A percentile compares a stretch with the other conserved stretches of the same genome.
These are phyloP conservation scores for Geranium incanum DNA, from an alignment of 441 rosid species.

Conservation along the genomic window DNA sequence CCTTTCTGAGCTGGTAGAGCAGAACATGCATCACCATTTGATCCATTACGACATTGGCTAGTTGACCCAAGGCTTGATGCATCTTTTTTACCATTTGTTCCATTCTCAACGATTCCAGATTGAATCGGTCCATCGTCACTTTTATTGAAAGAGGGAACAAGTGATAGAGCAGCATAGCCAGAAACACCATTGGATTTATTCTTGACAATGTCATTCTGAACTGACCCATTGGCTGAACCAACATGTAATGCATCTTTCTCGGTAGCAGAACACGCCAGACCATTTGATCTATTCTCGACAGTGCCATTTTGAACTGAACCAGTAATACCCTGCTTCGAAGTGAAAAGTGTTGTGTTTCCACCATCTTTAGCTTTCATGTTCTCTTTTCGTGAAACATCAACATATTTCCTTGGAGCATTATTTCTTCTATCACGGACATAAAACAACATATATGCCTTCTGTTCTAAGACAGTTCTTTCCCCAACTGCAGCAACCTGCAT, in stretches of 20 bases:
- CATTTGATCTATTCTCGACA: conserved; percentile 20
- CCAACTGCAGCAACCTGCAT: conserved; percentile 73
- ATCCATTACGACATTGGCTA: neutral
- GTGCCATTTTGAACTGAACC: conserved; percentile 30
- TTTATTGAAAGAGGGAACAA: neutral
- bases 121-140: neutral
- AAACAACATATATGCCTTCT: conserved; percentile 96
- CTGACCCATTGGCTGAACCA: neutral
- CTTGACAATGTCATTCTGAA: too few relatives aligned
- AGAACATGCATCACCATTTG: neutral
- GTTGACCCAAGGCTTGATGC: neutral
- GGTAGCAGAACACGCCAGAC: conserved; percentile 24
- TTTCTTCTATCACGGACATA: conserved; percentile 79
- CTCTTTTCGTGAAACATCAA: conserved; percentile 37
- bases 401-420: conserved; percentile 36
- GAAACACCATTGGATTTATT: neutral
- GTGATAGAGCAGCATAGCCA: neutral
- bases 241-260: conserved; percentile 23
- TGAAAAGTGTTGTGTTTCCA: conserved; percentile 27
- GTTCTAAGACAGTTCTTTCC: conserved; percentile 66
- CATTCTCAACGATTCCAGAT: neutral
- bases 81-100: neutral
- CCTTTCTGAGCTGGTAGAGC: neutral
- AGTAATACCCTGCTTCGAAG: conserved; percentile 32
- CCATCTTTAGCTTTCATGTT: conserved; percentile 32